A percentile compares a stretch with the other conserved stretches of the same genome.
Evolutionary conservation across 1,284 basidiomycete species (phyloP).

Genomic region (Violaceomyces palustris): DNA sequence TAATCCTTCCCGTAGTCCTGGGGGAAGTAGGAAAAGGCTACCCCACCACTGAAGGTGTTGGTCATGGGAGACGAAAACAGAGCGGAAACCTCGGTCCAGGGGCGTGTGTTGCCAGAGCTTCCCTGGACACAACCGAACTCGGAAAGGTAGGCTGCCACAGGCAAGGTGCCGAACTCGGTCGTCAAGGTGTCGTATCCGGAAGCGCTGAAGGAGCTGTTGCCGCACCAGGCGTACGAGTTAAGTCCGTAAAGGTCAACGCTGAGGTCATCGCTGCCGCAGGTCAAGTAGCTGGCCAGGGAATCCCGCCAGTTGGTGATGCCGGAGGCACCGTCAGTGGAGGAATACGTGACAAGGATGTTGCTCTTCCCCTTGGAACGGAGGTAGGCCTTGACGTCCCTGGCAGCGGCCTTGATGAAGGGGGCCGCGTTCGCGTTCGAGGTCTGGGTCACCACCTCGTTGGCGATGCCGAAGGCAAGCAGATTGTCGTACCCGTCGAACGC

Average conservation of each 20-base stretch:
- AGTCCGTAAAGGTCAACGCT: slow-evolving; percentile 76
- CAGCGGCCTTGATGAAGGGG: slow-evolving; percentile 83
- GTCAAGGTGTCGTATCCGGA: slow-evolving; percentile 57
- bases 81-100: slow-evolving; percentile 75
- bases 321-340: slow-evolving; percentile 71
- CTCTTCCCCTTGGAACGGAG: slow-evolving; percentile 62
- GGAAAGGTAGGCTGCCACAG: slow-evolving; percentile 80
- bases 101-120: slow-evolving; percentile 62
- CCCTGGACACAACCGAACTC: slow-evolving; percentile 69
- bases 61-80: slow-evolving; percentile 70
- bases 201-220: slow-evolving; percentile 61
- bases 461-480: slow-evolving; percentile 66
- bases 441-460: slow-evolving; percentile 75
- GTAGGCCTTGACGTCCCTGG: slow-evolving; percentile 79
- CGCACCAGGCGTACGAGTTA: slow-evolving; percentile 63
- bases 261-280: slow-evolving; percentile 68
- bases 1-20: slow-evolving; percentile 64
- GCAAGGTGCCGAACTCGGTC: slow-evolving; percentile 58
- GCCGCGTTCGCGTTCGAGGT: slow-evolving; percentile 63
- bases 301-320: slow-evolving; percentile 51
- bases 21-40: slow-evolving; percentile 64
- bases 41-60: slow-evolving; percentile 75
- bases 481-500: slow-evolving; percentile 57
- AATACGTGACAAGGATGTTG: slow-evolving; percentile 72
- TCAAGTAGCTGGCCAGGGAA: slow-evolving; percentile 71